A percentile compares a stretch with the other conserved stretches of the same genome.
phyloP scores from a whole-genome alignment of 305 asterid species.

The Fraxinus nigra region DNA sequence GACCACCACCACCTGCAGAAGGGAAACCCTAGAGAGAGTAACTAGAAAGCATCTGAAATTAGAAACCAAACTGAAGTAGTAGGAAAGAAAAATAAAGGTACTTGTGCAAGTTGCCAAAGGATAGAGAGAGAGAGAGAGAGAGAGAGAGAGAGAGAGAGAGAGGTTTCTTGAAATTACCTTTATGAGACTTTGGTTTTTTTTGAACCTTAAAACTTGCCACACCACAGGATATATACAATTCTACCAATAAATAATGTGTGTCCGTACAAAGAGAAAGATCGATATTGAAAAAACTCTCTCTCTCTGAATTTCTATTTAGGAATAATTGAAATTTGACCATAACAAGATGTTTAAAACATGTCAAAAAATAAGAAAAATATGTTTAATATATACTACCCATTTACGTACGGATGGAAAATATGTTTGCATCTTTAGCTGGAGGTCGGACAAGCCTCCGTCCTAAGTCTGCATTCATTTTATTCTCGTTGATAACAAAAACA shows the following conservation, averaged over 20 bases:
- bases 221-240: neutral
- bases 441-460: neutral
- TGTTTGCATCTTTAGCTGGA: neutral
- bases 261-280: neutral
- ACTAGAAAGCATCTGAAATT: neutral
- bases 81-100: neutral
- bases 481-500: too few relatives aligned
- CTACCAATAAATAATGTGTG: neutral
- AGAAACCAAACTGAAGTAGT: neutral
- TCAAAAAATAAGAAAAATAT: too few relatives aligned
- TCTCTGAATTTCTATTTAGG: neutral
- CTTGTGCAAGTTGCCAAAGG: neutral
- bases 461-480: too few relatives aligned
- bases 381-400: too few relatives aligned
- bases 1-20: constrained; percentile 34
- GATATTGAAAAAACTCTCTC: neutral
- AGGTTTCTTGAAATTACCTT: constrained; percentile 22
- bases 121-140: neutral
- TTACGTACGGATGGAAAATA: too few relatives aligned
- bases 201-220: neutral
- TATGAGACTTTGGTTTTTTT: constrained; percentile 13
- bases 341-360: neutral
- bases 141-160: neutral
- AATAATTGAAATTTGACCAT: neutral
- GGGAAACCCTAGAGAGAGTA: constrained; percentile 43